phyloP scores from a whole-genome alignment of 179 eudicot species.

The Heliamphora pulchella region DNA sequence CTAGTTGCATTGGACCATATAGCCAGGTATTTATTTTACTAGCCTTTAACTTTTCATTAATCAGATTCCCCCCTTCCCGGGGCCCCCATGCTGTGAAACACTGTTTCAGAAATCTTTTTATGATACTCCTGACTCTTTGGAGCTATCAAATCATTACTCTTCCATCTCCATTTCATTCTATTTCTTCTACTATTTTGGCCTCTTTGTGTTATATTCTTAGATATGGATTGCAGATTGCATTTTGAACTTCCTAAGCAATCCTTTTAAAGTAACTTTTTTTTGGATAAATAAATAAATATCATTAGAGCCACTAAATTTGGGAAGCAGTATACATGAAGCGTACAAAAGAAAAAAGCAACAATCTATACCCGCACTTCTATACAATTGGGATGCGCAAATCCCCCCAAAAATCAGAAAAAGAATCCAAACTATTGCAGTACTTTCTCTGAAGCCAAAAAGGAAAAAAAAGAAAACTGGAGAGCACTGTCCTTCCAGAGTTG shows the following conservation, averaged over 20 bases:
- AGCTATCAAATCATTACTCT: too few relatives aligned
- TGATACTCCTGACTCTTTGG: neutral
- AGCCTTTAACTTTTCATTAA: neutral
- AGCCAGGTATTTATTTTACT: constrained; percentile 62
- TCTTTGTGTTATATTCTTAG: neutral
- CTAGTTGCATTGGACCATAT: constrained; percentile 96
- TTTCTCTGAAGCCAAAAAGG: too few relatives aligned
- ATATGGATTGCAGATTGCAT: neutral
- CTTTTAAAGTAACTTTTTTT: neutral
- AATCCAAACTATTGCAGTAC: too few relatives aligned
- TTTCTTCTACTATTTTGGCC: neutral
- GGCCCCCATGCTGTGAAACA: neutral
- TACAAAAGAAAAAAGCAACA: too few relatives aligned
- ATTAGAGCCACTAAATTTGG: too few relatives aligned
- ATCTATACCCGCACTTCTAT: too few relatives aligned
- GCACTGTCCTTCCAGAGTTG: too few relatives aligned
- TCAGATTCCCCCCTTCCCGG: neutral
- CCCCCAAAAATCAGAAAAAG: too few relatives aligned
- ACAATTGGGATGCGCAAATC: too few relatives aligned
- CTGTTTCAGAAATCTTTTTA: neutral
- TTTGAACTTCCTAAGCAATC: neutral
- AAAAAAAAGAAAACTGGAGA: too few relatives aligned
- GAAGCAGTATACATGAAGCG: too few relatives aligned
- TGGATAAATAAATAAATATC: neutral
- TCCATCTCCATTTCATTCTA: neutral